Evolutionary conservation across 805 yeast genomes (phyloP), one percentile per base, ranked within the genome.

Genomic region (Lachancea fermentati): DNA sequence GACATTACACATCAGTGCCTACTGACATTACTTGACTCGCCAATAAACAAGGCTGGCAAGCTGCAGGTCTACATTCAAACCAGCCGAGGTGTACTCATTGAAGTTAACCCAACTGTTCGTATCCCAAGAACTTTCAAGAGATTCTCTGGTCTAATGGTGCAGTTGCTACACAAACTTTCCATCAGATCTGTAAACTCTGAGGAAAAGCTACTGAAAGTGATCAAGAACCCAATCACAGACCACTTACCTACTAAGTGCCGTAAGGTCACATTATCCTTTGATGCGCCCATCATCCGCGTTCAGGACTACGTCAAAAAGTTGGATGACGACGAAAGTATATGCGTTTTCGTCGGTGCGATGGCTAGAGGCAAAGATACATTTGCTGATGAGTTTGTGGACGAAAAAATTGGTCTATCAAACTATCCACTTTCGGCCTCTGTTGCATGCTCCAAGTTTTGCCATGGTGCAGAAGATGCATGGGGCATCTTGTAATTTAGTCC

Each of bases 281-380:
- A 93, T 60, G 94, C 97, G 12, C 81, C 84, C 47, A 86, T 91
- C 37, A 76, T 77, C 50, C 75, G 88, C 52, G 96, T 87, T 3
- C 94, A 87, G 64, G 96, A 89, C 57, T 89, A 86, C 60, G 89
- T 89, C 30, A 49, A 55, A 30, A 81, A 81, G 43, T 69, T 93
- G 52, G 95, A 79, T 52, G 80, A 78, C 2, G 95, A 86, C 58
- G 96, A 93, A 68, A 85, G 95, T 58, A 81, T 93, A 52, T 93
- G 98, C 73, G 97, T 93, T 19, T 93, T 93, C 65, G 97, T 93
- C 34, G 98, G 98, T 60, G 96, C 98, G 34, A 93, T 93, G 96
- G 98, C 98, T 15, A 81, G 97, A 64, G 98, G 98, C 58, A 84
- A 83, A 61, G 98, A 93, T 66, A 88, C 80, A 53, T 93, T 93